Evolutionary conservation across 495 filamentous ascomycete species (phyloP).

Genomic region (Penicillium argentinense): DNA sequence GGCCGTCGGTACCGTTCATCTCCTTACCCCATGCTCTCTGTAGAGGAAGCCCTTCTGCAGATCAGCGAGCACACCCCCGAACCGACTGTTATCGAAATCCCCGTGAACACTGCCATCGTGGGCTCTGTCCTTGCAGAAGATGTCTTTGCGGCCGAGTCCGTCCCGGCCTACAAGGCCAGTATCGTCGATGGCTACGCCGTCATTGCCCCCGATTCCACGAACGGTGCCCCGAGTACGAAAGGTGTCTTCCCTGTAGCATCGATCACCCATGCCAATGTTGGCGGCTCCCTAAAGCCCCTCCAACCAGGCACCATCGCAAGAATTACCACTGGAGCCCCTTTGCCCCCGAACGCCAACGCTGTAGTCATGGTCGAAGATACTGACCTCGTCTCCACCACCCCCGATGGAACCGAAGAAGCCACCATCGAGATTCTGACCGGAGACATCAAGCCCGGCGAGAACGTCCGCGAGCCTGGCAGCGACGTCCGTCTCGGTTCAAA

Average conservation of each 20-base stretch:
- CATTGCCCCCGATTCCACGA: constrained; percentile 40
- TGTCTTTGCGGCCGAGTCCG: constrained; percentile 73
- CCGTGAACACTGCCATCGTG: constrained; percentile 62
- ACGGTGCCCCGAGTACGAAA: constrained; percentile 58
- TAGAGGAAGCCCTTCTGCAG: constrained; percentile 72
- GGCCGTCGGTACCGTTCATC: constrained; percentile 75
- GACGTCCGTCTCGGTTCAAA: constrained; percentile 69
- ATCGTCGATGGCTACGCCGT: constrained; percentile 98
- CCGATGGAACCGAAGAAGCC: constrained; percentile 80
- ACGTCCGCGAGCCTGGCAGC: constrained; percentile 87
- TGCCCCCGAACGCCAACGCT: constrained; percentile 83
- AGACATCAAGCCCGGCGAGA: constrained; percentile 75
- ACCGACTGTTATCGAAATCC: constrained; percentile 51
- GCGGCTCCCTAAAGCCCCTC: constrained; percentile 56
- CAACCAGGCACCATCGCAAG: constrained; percentile 75
- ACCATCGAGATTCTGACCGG: constrained; percentile 81
- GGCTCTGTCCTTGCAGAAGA: constrained; percentile 81
- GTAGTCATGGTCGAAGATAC: constrained; percentile 99
- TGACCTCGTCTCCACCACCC: constrained; percentile 64
- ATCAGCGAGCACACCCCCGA: constrained; percentile 69
- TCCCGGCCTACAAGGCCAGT: constrained; percentile 91
- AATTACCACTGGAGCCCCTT: constrained; percentile 91
- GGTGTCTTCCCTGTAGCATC: constrained; percentile 84
- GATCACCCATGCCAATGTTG: constrained; percentile 78
- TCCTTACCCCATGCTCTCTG: constrained; percentile 89